Conservation (phyloP, 305 asterid genomes). For the Fraxinus floribunda region DNA sequence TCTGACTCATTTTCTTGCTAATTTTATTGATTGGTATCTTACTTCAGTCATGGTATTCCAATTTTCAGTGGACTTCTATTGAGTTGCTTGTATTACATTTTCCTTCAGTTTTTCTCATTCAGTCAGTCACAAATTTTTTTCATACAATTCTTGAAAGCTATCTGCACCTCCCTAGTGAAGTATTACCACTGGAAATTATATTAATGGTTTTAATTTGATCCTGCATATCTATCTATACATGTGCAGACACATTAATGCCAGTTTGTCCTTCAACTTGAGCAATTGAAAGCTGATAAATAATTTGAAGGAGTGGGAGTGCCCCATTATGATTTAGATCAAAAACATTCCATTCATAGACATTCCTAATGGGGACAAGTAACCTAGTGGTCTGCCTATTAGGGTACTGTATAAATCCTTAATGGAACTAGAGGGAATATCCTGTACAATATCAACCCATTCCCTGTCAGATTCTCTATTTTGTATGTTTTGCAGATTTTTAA, state of each 20-base stretch:
- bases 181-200: background rate
- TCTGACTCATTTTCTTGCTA: background rate
- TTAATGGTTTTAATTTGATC: background rate
- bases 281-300: slow-evolving; percentile 2
- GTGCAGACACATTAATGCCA: background rate
- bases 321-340: background rate
- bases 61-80: background rate
- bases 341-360: background rate
- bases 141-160: slow-evolving; percentile 7
- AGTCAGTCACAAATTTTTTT: background rate
- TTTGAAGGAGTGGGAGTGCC: background rate
- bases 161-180: background rate
- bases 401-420: background rate
- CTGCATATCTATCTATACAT: background rate
- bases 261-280: slow-evolving; percentile 12
- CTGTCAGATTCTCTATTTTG: slow-evolving; percentile 17
- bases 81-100: background rate
- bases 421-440: background rate
- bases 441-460: background rate
- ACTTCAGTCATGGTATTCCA: background rate
- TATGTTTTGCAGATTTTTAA: background rate
- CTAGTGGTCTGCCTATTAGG: background rate
- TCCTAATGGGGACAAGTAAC: slow-evolving; percentile 2
- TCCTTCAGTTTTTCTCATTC: background rate
- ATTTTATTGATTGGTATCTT: slow-evolving; percentile 3